Conservation (phyloP, 1,139 yeast genomes). For the Arxiozyma bovina region DNA sequence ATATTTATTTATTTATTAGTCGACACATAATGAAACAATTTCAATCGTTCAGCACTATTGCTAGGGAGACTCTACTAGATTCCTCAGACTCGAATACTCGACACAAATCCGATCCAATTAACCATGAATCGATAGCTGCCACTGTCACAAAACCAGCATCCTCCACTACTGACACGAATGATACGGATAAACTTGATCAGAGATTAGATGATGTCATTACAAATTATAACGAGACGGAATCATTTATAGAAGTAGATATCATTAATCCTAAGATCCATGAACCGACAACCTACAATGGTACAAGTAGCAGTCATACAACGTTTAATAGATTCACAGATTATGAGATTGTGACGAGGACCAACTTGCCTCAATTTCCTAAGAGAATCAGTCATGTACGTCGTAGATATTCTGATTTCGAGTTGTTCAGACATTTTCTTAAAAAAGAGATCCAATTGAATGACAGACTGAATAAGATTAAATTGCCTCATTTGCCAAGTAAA, state of each 20-base stretch:
- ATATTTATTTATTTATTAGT: no score
- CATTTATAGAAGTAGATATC: conserved; percentile 84
- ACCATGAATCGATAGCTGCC: neutral
- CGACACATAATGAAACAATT: conserved; percentile 17
- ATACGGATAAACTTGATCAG: neutral
- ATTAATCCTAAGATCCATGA: conserved; percentile 28
- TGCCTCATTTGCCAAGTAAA: conserved; percentile 87
- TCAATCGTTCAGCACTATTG: conserved; percentile 28
- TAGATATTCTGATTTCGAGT: conserved; percentile 83
- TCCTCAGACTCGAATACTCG: neutral
- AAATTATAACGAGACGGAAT: conserved; percentile 89
- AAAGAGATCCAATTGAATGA: conserved; percentile 41
- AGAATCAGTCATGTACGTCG: conserved; percentile 65
- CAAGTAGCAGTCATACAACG: neutral
- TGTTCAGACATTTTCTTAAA: conserved; percentile 56
- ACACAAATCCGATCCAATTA: neutral
- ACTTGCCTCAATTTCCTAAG: conserved; percentile 76
- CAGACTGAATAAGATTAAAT: conserved; percentile 43
- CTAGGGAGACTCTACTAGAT: conserved; percentile 9
- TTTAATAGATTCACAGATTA: conserved; percentile 68
- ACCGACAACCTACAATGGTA: conserved; percentile 56
- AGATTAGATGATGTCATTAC: neutral
- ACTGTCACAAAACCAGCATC: neutral
- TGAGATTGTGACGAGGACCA: conserved; percentile 78
- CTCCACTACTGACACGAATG: neutral